Evolutionary conservation across 2,329 filamentous ascomycete genomes (phyloP), one percentile per base, ranked within the genome.

Genomic region (Arthrobotrys megalospora): DNA sequence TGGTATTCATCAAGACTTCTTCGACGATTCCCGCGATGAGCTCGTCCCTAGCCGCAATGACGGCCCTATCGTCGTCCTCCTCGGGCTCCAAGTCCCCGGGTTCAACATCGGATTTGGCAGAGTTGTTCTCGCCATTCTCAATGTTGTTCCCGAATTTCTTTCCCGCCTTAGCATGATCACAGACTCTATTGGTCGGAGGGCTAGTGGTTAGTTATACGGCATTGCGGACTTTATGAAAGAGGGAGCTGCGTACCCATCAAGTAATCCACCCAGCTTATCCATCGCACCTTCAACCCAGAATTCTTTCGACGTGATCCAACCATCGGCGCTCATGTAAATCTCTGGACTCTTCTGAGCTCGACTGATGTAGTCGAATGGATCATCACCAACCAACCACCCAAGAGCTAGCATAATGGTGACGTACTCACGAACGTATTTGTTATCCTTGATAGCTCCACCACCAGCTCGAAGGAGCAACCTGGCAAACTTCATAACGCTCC

Each of bases 401-500:
- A 24, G 8, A 5, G 6, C 53, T 16, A 41, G n/a, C 34, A 60
- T 60, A 16, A 60, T 60, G 11, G 53, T 16, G 14, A 60, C 36
- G 14, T 60, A 60, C 11, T 60, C 53, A 14, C 28, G 34, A 6
- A 47, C 32, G 21, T 5, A 24, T 1, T 5, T 47, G 12, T 63
- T 63, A 3, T 32, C 58, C 12, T 32, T 12, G 24, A 34, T 10
- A 2, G n/a, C 24, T 1, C 58, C 58, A n/a, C 58, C 58, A 19
- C 58, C 58, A 11, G 11, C n/a, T 11, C 19, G 38, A 7, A 63
- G 14, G 12, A 63, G 6, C 38, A 63, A 11, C 19, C 58, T 45
- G 7, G 43, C 58, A 10, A 32, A 47, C n/a, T 63, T 63, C 16
- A 48, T 32, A 12, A 63, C 43, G 10, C 58, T 47, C 58, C 58